phyloP scores from a whole-genome alignment of 345 rosid genomes.

The Diplotaxis tenuifolia region DNA sequence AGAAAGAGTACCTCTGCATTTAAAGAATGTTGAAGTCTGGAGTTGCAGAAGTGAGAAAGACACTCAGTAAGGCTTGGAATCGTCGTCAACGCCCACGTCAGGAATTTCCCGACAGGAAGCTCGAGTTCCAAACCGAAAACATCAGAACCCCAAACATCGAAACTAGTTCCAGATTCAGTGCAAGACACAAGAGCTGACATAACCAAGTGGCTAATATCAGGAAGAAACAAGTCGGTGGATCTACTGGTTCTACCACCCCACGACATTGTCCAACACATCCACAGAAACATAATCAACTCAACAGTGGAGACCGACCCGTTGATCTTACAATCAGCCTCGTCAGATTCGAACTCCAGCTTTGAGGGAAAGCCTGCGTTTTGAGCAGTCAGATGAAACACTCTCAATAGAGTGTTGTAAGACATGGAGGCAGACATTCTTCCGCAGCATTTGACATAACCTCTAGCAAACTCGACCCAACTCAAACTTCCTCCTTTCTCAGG shows the following conservation, averaged over 20 bases:
- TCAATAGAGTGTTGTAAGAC: conserved; percentile 53
- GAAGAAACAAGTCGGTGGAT: conserved; percentile 41
- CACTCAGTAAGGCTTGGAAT: conserved; percentile 65
- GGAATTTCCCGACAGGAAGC: conserved; percentile 65
- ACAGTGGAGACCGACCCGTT: conserved; percentile 48
- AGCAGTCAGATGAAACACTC: conserved; percentile 41
- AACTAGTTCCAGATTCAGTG: conserved; percentile 44
- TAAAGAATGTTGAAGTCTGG: conserved; percentile 45
- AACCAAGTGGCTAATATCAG: conserved; percentile 61
- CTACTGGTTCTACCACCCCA: conserved; percentile 48
- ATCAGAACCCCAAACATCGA: conserved; percentile 60
- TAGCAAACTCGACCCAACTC: conserved; percentile 69
- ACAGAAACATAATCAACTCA: conserved; percentile 59
- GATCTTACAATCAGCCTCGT: conserved; percentile 61
- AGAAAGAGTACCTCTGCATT: conserved; percentile 44
- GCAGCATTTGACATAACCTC: conserved; percentile 74
- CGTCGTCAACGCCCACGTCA: conserved; percentile 59
- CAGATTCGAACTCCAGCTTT: conserved; percentile 64
- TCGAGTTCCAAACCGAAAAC: conserved; percentile 45
- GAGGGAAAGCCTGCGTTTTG: conserved; percentile 45
- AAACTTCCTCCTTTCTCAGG: conserved; percentile 54
- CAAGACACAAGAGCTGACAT: conserved; percentile 66
- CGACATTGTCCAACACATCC: conserved; percentile 74
- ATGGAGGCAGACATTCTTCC: conserved; percentile 68
- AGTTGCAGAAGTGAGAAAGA: conserved; percentile 50